Base-by-base conservation (phyloP, 169 alveolate genomes). In the Sarcocystis neurona region DNA sequence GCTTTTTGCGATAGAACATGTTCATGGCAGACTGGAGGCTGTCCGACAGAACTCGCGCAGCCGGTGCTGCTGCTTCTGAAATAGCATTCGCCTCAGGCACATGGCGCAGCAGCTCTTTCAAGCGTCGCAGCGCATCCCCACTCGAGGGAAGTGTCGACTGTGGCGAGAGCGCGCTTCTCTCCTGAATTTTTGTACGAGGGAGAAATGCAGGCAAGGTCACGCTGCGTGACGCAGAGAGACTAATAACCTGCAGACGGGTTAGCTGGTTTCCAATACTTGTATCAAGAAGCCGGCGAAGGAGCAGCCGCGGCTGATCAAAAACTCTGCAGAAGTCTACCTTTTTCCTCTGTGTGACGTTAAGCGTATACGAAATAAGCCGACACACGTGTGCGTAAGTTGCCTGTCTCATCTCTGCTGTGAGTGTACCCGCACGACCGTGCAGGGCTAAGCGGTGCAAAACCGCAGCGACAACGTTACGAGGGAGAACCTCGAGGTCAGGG, bases 371-470 rank as follows among this genome's bases (percentile, higher is more conserved):
- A n/a, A 72, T 72, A 39, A 72, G 41, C 53, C 20, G 53, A 39
- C 82, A 72, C 34, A 72, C 34, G 30, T 48, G 34, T 2, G 82
- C 58, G 46, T 37, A 72, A 32, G 41, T 53, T 2, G 82, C 39
- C 3, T 2, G 6, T 3, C 41, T 53, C 27, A 37, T 15, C 34
- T 72, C 53, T 2, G 23, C 34, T 2, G 34, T 37, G 43, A 72
- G 23, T 2, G 30, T 43, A n/a, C 82, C 82, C n/a, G 58, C 27
- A 18, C 82, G 82, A 1, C n/a, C 82, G 4, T 72, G 82, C 47
- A 72, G 56, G 30, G 82, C 82, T 23, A 72, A 39, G 37, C 27
- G 34, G 53, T 72, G 82, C 47, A 72, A 56, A 30, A 39, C 53
- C 0, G 58, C 39, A n/a, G 82, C 82, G 53, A 72, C 32, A 20